phyloP scores from a whole-genome alignment of 1,139 yeast species.

The Geotrichum fermentans region DNA sequence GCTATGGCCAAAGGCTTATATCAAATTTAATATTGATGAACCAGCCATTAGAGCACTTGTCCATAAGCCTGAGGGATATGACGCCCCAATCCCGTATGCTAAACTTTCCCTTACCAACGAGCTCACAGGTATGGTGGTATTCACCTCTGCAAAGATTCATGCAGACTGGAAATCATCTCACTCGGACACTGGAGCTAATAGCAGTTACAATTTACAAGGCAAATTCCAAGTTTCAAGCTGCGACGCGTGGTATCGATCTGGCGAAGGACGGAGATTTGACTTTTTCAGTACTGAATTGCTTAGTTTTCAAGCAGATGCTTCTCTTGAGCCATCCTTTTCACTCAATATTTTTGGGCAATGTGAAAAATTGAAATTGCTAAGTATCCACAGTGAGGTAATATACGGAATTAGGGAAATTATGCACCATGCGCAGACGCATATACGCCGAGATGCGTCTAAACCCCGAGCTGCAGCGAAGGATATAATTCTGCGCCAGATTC shows the following conservation, averaged over 20 bases:
- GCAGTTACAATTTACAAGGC: slow-evolving; percentile 29
- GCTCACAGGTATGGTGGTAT: slow-evolving; percentile 30
- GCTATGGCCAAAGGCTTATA: slow-evolving; percentile 35
- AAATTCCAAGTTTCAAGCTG: slow-evolving; percentile 31
- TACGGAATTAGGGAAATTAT: slow-evolving; percentile 30
- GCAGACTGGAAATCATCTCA: slow-evolving; percentile 36
- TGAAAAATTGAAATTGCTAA: slow-evolving; percentile 28
- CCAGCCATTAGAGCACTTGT: slow-evolving; percentile 38
- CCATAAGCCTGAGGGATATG: slow-evolving; percentile 20
- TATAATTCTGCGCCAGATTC: slow-evolving; percentile 30
- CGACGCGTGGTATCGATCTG: slow-evolving; percentile 35
- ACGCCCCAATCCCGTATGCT: slow-evolving; percentile 10
- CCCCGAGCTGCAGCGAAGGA: slow-evolving; percentile 1
- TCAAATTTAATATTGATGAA: slow-evolving; percentile 38
- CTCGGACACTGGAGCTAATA: slow-evolving; percentile 23
- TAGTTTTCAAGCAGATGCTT: slow-evolving; percentile 29
- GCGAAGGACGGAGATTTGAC: slow-evolving; percentile 32
- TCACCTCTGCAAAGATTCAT: slow-evolving; percentile 31
- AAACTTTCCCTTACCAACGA: slow-evolving; percentile 13
- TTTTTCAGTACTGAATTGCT: slow-evolving; percentile 32
- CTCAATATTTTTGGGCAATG: slow-evolving; percentile 29
- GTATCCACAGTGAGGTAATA: slow-evolving; percentile 32
- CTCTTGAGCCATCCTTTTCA: slow-evolving; percentile 31
- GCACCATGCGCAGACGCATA: slow-evolving; percentile 21
- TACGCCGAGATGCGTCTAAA: not conserved